Base-by-base conservation (phyloP, 129 eudicot species). In the Artemisia argyi region DNA sequence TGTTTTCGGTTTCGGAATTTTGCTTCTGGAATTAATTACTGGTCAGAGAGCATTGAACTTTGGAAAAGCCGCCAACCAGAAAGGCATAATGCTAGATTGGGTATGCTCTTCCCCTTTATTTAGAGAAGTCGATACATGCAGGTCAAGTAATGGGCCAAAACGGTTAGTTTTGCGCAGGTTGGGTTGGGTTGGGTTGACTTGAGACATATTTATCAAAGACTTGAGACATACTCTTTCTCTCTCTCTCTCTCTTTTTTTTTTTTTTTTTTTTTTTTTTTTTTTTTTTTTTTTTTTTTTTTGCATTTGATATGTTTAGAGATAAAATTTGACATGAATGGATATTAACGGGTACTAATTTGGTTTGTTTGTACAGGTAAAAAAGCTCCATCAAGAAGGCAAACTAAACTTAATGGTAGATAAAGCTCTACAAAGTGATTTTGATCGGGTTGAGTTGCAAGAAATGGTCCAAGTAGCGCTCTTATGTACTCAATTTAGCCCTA, bases 51-150 rank as follows among this genome's bases (percentile, higher is more conserved):
- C 98, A 47, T 74, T 92, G 68, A 91, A 92, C 70, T 87, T 92
- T 78, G 98, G 98, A 9, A 80, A 86, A 50, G 96, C 85, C 3
- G 85, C 82, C 19, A 87, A 85, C 81, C 95, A 92, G 76, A 89
- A 92, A 76, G 98, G 91, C 48, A 85, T 87, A 44, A 89, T 92
- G 85, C 92, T 92, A 57, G 98, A 92, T 68, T 88, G 93, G 97
- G 97, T 92, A 90, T 46, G 11, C 16, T 64, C 13, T 46, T 28
- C 44, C 19, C 24, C 50, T 71, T 14, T 61, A 10, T 61, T 24
- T 7, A 67, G 44, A 68, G 16, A 20, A 17, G 35, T 10, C 10
- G n/a, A 15, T 49, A 35, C 53, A 9, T 10, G 50, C 48, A 28
- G 9, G 44, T 35, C 8, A 35, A 24, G 28, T 32, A 8, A 14